Conservation (phyloP, 176 grass and related monocot species). For the Pontederia crassipes region DNA sequence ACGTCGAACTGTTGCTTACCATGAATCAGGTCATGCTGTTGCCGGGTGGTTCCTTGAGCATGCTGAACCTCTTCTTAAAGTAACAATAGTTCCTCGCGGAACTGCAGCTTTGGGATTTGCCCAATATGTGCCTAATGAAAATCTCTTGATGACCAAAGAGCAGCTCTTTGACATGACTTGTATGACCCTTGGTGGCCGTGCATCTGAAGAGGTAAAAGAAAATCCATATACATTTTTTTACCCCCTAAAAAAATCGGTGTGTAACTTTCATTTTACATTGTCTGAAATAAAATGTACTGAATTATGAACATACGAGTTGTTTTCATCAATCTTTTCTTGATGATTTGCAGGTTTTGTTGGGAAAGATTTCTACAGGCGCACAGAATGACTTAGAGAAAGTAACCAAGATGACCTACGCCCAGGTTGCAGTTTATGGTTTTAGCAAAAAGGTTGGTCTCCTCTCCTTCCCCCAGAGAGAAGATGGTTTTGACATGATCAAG, state of each 20-base stretch:
- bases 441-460: slow-evolving; percentile 88
- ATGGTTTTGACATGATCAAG: slow-evolving; percentile 54
- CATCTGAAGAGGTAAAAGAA: slow-evolving; percentile 74
- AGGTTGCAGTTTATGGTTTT: slow-evolving; percentile 87
- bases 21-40: slow-evolving; percentile 80
- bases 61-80: slow-evolving; percentile 81
- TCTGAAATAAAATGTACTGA: background rate
- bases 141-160: slow-evolving; percentile 89
- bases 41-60: slow-evolving; percentile 94
- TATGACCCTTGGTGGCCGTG: slow-evolving; percentile 88
- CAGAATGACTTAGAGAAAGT: slow-evolving; percentile 96
- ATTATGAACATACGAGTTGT: background rate
- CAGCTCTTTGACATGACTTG: slow-evolving; percentile 89
- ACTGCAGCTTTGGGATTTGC: slow-evolving; percentile 80
- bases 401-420: slow-evolving; percentile 78
- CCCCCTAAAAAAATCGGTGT: no score
- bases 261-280: background rate
- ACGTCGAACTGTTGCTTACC: slow-evolving; percentile 59
- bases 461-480: slow-evolving; percentile 67
- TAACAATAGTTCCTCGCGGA: slow-evolving; percentile 87
- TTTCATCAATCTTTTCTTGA: background rate
- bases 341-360: slow-evolving; percentile 54
- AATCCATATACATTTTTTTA: no score
- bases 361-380: slow-evolving; percentile 76
- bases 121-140: slow-evolving; percentile 84